Percentiles rank a stretch among this genome's conserved stretches.
These are phyloP conservation scores for Zopfochytrium polystomum DNA, from an alignment of 371 early-diverging fungal species.

Conservation along the genomic window DNA sequence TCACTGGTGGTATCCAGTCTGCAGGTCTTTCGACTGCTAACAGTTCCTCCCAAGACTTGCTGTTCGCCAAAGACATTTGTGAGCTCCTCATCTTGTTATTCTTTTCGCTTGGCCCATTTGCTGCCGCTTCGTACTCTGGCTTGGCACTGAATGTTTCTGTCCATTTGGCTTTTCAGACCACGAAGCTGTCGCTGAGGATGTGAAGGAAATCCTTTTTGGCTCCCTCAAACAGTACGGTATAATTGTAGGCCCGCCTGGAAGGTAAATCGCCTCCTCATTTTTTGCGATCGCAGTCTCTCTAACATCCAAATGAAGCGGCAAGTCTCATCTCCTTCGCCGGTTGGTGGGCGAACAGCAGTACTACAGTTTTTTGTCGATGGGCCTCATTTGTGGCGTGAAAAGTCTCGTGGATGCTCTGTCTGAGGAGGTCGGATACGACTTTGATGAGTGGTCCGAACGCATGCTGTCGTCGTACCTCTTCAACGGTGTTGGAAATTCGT, in stretches of 20 bases:
- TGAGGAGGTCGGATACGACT: conserved; percentile 28
- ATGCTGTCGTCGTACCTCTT: conserved; percentile 25
- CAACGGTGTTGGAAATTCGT: conserved; percentile 1
- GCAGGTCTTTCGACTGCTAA: not conserved
- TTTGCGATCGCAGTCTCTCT: not conserved
- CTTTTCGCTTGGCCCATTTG: not conserved
- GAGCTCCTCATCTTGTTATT: not conserved
- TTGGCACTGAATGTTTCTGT: too few species aligned
- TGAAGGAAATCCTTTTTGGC: conserved; percentile 9
- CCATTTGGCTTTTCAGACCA: conserved; percentile 3
- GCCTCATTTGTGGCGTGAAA: conserved; percentile 20
- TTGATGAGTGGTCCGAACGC: conserved; percentile 31
- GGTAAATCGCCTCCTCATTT: not conserved
- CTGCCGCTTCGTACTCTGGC: not conserved
- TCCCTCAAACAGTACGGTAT: conserved; percentile 22
- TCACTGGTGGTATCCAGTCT: not conserved
- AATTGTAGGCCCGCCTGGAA: conserved; percentile 22
- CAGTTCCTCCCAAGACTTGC: not conserved
- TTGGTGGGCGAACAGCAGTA: conserved; percentile 15
- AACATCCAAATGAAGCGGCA: conserved; percentile 7
- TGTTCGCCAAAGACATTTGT: conserved; percentile 15
- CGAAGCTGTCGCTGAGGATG: conserved; percentile 19
- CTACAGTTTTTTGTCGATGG: conserved; percentile 18
- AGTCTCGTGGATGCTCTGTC: conserved; percentile 23
- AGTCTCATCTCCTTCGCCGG: conserved; percentile 20